Conservation (phyloP, 2,329 filamentous ascomycete genomes). For the Paraconiothyrium brasiliense region DNA sequence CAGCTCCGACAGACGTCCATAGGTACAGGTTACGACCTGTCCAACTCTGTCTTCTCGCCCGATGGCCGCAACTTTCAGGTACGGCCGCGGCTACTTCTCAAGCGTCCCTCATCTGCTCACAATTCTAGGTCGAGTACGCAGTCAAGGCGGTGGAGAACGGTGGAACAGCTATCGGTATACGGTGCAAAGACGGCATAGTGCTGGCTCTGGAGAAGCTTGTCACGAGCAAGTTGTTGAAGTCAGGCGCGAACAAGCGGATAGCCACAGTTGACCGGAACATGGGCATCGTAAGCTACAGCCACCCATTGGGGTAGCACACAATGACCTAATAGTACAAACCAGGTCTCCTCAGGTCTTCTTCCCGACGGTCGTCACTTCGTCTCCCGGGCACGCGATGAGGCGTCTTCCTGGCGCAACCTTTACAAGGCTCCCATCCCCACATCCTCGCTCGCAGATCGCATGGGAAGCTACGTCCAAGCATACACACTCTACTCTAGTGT, state of each 20-base stretch:
- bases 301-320: background rate
- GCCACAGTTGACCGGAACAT: slow-evolving; percentile 92
- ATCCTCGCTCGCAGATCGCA: slow-evolving; percentile 85
- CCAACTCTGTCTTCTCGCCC: slow-evolving; percentile 99
- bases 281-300: slow-evolving; percentile 75
- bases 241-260: slow-evolving; percentile 96
- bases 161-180: slow-evolving; percentile 93
- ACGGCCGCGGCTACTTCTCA: slow-evolving; percentile 22
- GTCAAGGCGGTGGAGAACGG: slow-evolving; percentile 99
- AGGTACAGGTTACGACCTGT: slow-evolving; percentile 98
- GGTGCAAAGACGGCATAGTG: slow-evolving; percentile 96
- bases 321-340: slow-evolving; percentile 19
- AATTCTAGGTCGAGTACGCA: slow-evolving; percentile 81
- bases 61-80: slow-evolving; percentile 99
- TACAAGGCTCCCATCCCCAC: slow-evolving; percentile 96
- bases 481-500: slow-evolving; percentile 98
- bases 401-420: slow-evolving; percentile 85
- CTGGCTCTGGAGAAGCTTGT: slow-evolving; percentile 97
- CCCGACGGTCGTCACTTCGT: slow-evolving; percentile 96
- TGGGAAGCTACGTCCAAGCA: slow-evolving; percentile 95
- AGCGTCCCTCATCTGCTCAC: slow-evolving; percentile 22
- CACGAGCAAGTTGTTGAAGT: slow-evolving; percentile 92
- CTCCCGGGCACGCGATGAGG: slow-evolving; percentile 92
- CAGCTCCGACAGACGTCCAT: slow-evolving; percentile 82
- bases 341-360: slow-evolving; percentile 94